These are phyloP conservation scores for Alternaria burnsii DNA, from an alignment of 2,329 filamentous ascomycete species.

Conservation along the genomic window DNA sequence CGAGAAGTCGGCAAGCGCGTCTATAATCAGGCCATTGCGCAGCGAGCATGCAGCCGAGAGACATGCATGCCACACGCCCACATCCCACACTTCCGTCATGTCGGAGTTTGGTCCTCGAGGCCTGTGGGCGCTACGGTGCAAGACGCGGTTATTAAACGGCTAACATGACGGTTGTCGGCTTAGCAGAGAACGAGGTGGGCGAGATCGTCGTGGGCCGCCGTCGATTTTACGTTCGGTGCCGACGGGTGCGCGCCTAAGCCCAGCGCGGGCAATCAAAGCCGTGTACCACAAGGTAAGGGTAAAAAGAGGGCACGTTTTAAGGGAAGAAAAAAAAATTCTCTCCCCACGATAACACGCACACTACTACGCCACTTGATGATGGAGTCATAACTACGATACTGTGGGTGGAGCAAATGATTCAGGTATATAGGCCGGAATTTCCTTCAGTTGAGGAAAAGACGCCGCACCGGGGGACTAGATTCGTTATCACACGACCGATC, in stretches of 20 bases:
- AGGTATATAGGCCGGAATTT: constrained; percentile 2
- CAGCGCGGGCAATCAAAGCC: not conserved
- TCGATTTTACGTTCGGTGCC: constrained; percentile 1
- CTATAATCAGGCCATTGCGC: constrained; percentile 12
- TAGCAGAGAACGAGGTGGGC: constrained; percentile 4
- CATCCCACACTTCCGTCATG: constrained; percentile 9
- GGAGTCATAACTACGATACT: constrained; percentile 11
- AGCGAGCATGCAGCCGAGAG: constrained; percentile 8
- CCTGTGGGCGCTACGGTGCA: not conserved
- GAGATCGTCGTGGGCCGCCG: constrained; percentile 6
- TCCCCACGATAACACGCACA: not conserved
- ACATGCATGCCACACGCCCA: constrained; percentile 2
- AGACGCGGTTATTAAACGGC: constrained; percentile 7
- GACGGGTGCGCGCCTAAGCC: constrained; percentile 9
- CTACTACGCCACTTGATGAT: not conserved
- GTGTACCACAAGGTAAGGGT: not conserved
- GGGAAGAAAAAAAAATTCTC: not conserved
- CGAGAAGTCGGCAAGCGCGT: constrained; percentile 18
- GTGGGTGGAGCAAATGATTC: constrained; percentile 15
- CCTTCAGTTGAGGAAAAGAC: not conserved
- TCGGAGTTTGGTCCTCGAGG: not conserved
- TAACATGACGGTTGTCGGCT: constrained; percentile 5
- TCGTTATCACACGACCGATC: not conserved
- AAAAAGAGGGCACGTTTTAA: not conserved
- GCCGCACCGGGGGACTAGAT: not conserved